Conservation (phyloP, 768 basidiomycete genomes). For the Lentinula sp. region DNA sequence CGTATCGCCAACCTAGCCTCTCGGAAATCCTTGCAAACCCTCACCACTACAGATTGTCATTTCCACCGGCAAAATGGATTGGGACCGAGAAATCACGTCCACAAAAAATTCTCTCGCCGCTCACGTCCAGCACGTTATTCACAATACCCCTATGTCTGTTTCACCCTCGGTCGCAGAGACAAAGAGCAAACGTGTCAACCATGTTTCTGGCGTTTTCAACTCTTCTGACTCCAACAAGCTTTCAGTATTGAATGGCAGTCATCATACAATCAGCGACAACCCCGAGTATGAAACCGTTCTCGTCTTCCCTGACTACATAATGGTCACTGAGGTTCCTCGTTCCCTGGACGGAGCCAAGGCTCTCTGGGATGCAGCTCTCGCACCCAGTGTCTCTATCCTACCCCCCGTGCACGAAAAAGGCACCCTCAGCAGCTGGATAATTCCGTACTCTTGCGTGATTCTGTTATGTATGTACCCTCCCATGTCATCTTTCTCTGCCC, state of each 20-base stretch:
- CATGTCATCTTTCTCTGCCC: slow-evolving; percentile 7
- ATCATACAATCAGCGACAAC: slow-evolving; percentile 63
- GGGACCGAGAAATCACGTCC: slow-evolving; percentile 76
- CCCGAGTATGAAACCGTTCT: slow-evolving; percentile 70
- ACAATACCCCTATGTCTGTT: slow-evolving; percentile 24
- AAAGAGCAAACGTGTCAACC: slow-evolving; percentile 11
- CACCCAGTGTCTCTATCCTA: slow-evolving; percentile 47
- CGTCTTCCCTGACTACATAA: slow-evolving; percentile 88
- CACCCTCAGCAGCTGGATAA: slow-evolving; percentile 60
- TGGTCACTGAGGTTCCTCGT: slow-evolving; percentile 67
- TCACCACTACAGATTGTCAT: slow-evolving; percentile 59
- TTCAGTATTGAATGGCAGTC: slow-evolving; percentile 81
- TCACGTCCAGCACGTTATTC: slow-evolving; percentile 27
- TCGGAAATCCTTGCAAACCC: neutral
- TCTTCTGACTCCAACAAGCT: slow-evolving; percentile 49
- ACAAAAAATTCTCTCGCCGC: slow-evolving; percentile 68
- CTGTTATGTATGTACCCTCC: slow-evolving; percentile 64
- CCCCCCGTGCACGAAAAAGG: slow-evolving; percentile 38
- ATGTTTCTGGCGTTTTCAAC: slow-evolving; percentile 51
- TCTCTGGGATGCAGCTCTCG: slow-evolving; percentile 60
- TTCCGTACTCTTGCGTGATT: slow-evolving; percentile 89
- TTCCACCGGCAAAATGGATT: slow-evolving; percentile 86
- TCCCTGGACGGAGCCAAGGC: slow-evolving; percentile 59
- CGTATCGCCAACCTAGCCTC: slow-evolving; percentile 10
- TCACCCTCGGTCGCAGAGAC: slow-evolving; percentile 18